Evolutionary conservation across 2,329 filamentous ascomycete species (phyloP).

Genomic region (Aspergillus vadensis): DNA sequence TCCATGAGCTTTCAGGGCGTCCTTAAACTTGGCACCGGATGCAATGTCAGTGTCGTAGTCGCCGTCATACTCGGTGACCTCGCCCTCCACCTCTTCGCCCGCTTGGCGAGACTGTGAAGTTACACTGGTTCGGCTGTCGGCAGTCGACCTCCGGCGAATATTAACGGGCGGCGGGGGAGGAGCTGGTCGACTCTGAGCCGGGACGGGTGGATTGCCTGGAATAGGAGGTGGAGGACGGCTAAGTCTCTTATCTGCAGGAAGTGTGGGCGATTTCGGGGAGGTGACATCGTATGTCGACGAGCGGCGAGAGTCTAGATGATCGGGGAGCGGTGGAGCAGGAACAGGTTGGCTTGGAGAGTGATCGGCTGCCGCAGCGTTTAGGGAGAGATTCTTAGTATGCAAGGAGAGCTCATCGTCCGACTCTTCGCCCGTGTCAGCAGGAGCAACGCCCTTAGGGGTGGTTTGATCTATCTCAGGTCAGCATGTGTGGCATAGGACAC

Average conservation of each 20-base stretch:
- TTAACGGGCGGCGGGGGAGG: constrained; percentile 62
- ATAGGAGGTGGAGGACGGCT: constrained; percentile 49
- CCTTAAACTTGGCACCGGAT: constrained; percentile 89
- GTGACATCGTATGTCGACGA: constrained; percentile 48
- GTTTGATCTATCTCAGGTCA: constrained; percentile 56
- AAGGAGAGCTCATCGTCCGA: constrained; percentile 83
- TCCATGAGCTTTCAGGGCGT: constrained; percentile 80
- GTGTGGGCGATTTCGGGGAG: constrained; percentile 37
- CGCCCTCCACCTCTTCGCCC: constrained; percentile 69
- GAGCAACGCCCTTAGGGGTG: constrained; percentile 58
- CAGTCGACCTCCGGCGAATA: constrained; percentile 61
- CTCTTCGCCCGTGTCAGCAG: constrained; percentile 76
- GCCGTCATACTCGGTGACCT: constrained; percentile 91
- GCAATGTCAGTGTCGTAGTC: constrained; percentile 98
- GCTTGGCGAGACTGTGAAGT: constrained; percentile 49
- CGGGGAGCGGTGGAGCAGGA: constrained; percentile 47
- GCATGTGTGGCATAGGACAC: constrained; percentile 24
- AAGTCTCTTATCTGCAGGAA: constrained; percentile 42
- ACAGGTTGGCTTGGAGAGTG: constrained; percentile 51
- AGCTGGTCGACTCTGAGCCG: constrained; percentile 61
- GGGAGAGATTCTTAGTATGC: constrained; percentile 49
- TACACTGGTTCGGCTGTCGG: constrained; percentile 51
- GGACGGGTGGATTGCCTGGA: constrained; percentile 41
- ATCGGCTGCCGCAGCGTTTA: constrained; percentile 44
- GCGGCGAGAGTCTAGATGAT: constrained; percentile 41